These are phyloP conservation scores for Saccharomycopsis sp. DNA, from an alignment of 805 yeast species.

Conservation along the genomic window DNA sequence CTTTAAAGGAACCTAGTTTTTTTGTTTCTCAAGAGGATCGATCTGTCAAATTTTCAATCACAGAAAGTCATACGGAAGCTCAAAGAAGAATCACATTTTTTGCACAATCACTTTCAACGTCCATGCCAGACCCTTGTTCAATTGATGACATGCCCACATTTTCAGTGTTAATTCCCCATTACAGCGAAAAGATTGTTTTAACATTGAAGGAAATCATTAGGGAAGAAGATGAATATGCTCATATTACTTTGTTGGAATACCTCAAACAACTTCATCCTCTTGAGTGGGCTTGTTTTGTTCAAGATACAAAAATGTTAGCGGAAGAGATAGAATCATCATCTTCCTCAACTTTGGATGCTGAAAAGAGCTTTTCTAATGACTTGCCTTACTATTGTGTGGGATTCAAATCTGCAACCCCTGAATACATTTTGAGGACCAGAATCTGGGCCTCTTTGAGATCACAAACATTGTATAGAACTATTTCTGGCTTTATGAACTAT, in stretches of 20 bases:
- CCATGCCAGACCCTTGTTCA: slow-evolving; percentile 65
- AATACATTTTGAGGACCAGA: slow-evolving; percentile 50
- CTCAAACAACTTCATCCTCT: slow-evolving; percentile 50
- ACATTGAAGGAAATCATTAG: slow-evolving; percentile 70
- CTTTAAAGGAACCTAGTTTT: slow-evolving; percentile 61
- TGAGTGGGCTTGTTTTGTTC: slow-evolving; percentile 66
- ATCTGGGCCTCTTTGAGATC: slow-evolving; percentile 69
- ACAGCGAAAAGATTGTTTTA: slow-evolving; percentile 69
- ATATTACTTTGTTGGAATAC: slow-evolving; percentile 59
- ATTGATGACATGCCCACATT: slow-evolving; percentile 68
- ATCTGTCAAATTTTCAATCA: slow-evolving; percentile 44
- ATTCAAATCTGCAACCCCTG: slow-evolving; percentile 50
- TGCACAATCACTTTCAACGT: slow-evolving; percentile 83
- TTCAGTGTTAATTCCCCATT: slow-evolving; percentile 81
- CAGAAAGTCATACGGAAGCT: slow-evolving; percentile 63
- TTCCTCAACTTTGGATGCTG: slow-evolving; percentile 31
- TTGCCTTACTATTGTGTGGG: slow-evolving; percentile 57
- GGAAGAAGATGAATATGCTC: slow-evolving; percentile 54
- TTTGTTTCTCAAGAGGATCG: slow-evolving; percentile 80
- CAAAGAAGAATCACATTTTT: slow-evolving; percentile 76
- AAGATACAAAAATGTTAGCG: slow-evolving; percentile 49
- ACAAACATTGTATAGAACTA: slow-evolving; percentile 65
- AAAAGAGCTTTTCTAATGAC: slow-evolving; percentile 31
- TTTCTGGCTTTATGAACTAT: slow-evolving; percentile 68
- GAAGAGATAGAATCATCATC: slow-evolving; percentile 32